Evolutionary conservation across 2,329 filamentous ascomycete genomes (phyloP), one percentile per base, ranked within the genome.

Genomic region (Fusarium chuoi): DNA sequence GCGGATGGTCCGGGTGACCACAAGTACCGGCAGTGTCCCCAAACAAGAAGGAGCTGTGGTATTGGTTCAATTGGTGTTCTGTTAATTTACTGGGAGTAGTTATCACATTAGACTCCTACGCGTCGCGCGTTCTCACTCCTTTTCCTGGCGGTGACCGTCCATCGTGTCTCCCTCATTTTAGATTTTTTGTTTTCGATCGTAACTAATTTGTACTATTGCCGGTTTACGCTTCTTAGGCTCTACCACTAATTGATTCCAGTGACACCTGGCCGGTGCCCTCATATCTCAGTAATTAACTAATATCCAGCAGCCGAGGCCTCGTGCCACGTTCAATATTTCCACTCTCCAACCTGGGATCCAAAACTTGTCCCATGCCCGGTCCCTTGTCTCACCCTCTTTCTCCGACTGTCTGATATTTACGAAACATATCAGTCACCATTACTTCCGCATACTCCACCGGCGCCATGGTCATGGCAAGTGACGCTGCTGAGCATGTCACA

Each of bases 381-480:
- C 45, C 58, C 41, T 24, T 56, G 46, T 57, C 44, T 45, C 28
- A 24, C 57, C 45, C 36, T 55, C 22, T 33, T 56, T 44, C 18
- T 33, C 17, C 24, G 44, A 45, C 33, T 24, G 42, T 42, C 38
- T 39, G 28, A 49, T 36, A 30, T 61, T 38, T 41, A 48, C 42
- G 28, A 55, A 46, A 65, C 41, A 51, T 36, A 51, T 33, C 68
- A 64, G 44, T 61, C 57, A 59, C 58, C 57, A 69, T 72, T 67
- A 33, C 45, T 48, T 72, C 68, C 55, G 51, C 71, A 58, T 69
- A 73, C 46, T 52, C 61, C 45, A 62, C 67, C 54, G 42, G 65
- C 66, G 68, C 51, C 68, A 78, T 78, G 76, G 73, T 64, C 57
- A 71, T 65, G 67, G 64, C 75, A 14, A 55, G 74, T 65, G 75